Base-by-base conservation (phyloP, 1,284 basidiomycete genomes). In the Puccinia horiana region DNA sequence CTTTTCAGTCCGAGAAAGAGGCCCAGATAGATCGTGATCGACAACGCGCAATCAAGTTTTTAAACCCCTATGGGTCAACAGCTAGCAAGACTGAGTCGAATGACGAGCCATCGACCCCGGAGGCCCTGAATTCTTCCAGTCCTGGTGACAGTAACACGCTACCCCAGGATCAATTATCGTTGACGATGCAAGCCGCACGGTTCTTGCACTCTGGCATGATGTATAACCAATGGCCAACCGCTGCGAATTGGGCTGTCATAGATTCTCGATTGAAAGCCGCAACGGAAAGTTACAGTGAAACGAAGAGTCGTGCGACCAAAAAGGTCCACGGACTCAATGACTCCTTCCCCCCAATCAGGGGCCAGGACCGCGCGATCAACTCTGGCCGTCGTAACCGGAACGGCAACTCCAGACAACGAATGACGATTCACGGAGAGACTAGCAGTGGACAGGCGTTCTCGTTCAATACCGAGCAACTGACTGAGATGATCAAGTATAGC, bases 181-280 rank as follows among this genome's bases (percentile, higher is more conserved):
- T 78, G 40, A 78, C 61, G 20, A 63, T 78, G n/a, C 76, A 78
- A 52, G 76, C 76, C n/a, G 76, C 76, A 52, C 35, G 76, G 49
- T 78, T 78, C 63, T 69, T 78, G 35, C 76, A 78, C 47, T 65
- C 76, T 23, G 76, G 58, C 20, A 47, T 78, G 35, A 47, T 67
- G 32, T 44, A 37, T 14, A 49, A 67, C 44, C 76, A 63, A 78
- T 78, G 76, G 76, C 76, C 76, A 5, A 54, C 35, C 16, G 76
- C 61, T 49, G 63, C 47, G 18, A 52, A 65, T n/a, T 78, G 76
- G 76, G 76, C 61, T 8, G 14, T 42, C 2, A 40, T 78, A 2
- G 42, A 67, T 44, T 37, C 61, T 8, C 37, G 65, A 69, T 42
- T 78, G 32, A 23, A 14, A 6, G 63, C 76, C 29, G 76, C 76